Evolutionary conservation across 371 early-diverging fungal genomes (phyloP).

Genomic region (Fennellomyces sp.): DNA sequence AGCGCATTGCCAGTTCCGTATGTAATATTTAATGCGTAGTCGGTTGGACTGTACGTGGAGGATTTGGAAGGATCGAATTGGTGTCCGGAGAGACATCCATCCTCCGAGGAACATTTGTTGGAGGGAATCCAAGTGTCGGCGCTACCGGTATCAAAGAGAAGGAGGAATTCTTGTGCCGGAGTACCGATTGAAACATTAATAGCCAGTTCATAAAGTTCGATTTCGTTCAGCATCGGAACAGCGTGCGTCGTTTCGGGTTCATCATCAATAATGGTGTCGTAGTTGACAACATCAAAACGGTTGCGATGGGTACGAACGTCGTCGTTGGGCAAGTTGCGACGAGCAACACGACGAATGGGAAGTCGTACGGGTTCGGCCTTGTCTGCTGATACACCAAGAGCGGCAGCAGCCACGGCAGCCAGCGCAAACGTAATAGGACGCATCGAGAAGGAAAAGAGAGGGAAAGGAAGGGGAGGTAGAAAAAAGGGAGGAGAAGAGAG

Average conservation of each 20-base stretch:
- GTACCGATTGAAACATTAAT: slow-evolving; percentile 60
- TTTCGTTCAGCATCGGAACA: slow-evolving; percentile 30
- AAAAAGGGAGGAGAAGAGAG: not conserved
- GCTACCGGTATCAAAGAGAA: slow-evolving; percentile 73
- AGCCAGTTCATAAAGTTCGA: slow-evolving; percentile 31
- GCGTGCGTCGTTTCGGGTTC: not conserved
- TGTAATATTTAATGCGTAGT: slow-evolving; percentile 14
- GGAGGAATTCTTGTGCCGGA: slow-evolving; percentile 63
- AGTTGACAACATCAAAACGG: slow-evolving; percentile 9
- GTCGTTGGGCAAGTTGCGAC: slow-evolving; percentile 6
- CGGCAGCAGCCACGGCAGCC: slow-evolving; percentile 4
- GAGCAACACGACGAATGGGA: slow-evolving; percentile 17
- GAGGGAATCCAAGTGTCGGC: slow-evolving; percentile 62
- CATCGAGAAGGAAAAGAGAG: slow-evolving; percentile 20
- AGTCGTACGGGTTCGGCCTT: slow-evolving; percentile 11
- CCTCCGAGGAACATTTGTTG: slow-evolving; percentile 28
- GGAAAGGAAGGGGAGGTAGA: slow-evolving; percentile 11
- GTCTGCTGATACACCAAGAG: slow-evolving; percentile 1
- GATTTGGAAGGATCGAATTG: slow-evolving; percentile 19
- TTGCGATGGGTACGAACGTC: slow-evolving; percentile 11
- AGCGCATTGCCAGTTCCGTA: slow-evolving; percentile 21
- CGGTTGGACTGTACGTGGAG: slow-evolving; percentile 13
- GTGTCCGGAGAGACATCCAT: slow-evolving; percentile 21
- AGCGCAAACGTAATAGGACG: slow-evolving; percentile 14
- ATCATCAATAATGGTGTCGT: slow-evolving; percentile 4